These are phyloP conservation scores for Mrakia blollopis DNA, from an alignment of 768 basidiomycete genomes.

Conservation along the genomic window DNA sequence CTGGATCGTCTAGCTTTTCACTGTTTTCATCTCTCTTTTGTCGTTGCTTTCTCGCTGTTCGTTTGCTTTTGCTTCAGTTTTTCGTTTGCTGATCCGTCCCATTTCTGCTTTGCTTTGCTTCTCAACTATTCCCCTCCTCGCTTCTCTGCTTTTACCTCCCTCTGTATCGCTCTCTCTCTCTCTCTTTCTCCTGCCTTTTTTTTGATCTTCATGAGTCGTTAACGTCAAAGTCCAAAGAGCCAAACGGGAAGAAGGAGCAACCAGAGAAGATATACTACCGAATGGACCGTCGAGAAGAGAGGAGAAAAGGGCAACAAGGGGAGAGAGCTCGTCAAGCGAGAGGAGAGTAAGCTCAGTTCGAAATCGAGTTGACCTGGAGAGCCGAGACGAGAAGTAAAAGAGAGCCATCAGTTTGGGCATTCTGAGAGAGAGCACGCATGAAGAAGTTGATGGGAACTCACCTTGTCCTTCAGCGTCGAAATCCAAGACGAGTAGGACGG, in stretches of 20 bases:
- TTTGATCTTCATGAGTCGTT: not conserved
- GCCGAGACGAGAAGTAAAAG: no score
- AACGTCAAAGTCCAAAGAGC: not conserved
- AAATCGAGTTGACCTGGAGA: no score
- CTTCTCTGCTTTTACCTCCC: no score
- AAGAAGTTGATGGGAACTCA: slow-evolving; percentile 39
- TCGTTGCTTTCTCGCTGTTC: not conserved
- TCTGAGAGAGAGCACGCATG: not conserved
- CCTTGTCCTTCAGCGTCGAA: slow-evolving; percentile 84
- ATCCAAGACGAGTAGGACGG: slow-evolving; percentile 97
- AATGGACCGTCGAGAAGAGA: not conserved
- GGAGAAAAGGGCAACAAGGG: not conserved
- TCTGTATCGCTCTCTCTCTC: not conserved
- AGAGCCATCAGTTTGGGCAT: no score
- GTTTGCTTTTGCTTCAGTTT: not conserved
- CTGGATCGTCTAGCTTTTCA: not conserved
- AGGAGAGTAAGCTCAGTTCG: not conserved
- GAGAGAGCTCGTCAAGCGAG: not conserved
- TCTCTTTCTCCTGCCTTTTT: not conserved
- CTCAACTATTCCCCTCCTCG: no score
- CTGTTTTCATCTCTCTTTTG: not conserved
- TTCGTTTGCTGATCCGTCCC: not conserved
- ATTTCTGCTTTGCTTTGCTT: not conserved
- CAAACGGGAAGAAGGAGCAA: not conserved
- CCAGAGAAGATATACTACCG: not conserved